A percentile compares a stretch with the other conserved stretches of the same genome.
These are phyloP conservation scores for Priceomyces fermenticarens DNA, from an alignment of 805 yeast species.

Conservation along the genomic window DNA sequence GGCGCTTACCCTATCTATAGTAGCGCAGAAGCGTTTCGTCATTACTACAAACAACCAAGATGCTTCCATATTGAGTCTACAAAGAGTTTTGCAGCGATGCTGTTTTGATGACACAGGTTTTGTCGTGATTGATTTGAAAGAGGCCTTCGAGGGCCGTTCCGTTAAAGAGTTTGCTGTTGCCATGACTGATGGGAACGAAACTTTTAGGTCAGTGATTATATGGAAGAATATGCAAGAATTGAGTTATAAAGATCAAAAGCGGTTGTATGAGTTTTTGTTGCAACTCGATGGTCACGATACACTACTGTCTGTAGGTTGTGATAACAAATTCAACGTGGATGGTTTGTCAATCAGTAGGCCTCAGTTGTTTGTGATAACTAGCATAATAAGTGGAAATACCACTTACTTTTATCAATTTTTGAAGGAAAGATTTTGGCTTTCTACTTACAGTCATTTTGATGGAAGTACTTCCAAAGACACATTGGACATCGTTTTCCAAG, in stretches of 20 bases:
- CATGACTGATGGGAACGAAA: constrained; percentile 1
- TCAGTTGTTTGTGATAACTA: constrained; percentile 13
- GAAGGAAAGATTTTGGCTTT: constrained; percentile 26
- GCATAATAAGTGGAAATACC: constrained; percentile 10
- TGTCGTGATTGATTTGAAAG: constrained; percentile 9
- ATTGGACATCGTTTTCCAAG: background rate
- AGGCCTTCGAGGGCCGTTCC: background rate
- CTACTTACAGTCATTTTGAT: constrained; percentile 11
- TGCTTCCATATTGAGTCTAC: constrained; percentile 4
- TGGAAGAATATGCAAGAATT: constrained; percentile 17
- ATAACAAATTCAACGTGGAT: constrained; percentile 4
- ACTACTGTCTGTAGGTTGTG: constrained; percentile 4
- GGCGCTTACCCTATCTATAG: constrained; percentile 17
- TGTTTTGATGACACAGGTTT: constrained; percentile 5
- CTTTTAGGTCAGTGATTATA: constrained; percentile 10
- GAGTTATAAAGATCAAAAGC: constrained; percentile 10
- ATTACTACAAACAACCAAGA: constrained; percentile 11
- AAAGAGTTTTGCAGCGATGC: constrained; percentile 8
- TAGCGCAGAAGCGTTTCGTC: constrained; percentile 16
- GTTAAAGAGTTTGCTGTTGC: constrained; percentile 3
- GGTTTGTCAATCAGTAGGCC: constrained; percentile 8
- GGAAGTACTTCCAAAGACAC: background rate
- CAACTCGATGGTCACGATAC: constrained; percentile 21
- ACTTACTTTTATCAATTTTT: constrained; percentile 14
- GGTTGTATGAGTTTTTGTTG: constrained; percentile 15